phyloP scores from a whole-genome alignment of 495 filamentous ascomycete genomes.

The Aspergillus bridgeri region DNA sequence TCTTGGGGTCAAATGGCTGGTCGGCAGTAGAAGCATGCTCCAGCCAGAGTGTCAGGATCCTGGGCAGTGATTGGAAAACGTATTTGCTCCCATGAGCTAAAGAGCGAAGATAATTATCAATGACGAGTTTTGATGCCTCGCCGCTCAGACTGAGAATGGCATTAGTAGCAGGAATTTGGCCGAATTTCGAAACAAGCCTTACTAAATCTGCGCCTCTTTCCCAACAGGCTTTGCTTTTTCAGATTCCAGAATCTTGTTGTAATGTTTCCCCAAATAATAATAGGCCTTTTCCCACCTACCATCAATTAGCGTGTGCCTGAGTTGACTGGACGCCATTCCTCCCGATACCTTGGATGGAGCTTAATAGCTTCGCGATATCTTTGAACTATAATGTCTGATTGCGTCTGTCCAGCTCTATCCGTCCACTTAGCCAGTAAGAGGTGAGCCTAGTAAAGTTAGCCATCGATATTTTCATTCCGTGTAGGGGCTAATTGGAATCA shows the following conservation, averaged over 20 bases:
- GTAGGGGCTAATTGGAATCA: neutral
- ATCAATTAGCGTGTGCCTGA: slow-evolving; percentile 12
- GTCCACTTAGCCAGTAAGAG: slow-evolving; percentile 95
- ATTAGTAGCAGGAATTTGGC: slow-evolving; percentile 2
- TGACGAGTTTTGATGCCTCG: slow-evolving; percentile 81
- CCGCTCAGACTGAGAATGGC: slow-evolving; percentile 51
- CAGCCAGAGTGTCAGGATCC: slow-evolving; percentile 88
- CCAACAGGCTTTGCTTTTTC: slow-evolving; percentile 72
- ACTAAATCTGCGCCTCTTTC: slow-evolving; percentile 57
- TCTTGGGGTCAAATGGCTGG: slow-evolving; percentile 62
- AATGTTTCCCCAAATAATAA: slow-evolving; percentile 95
- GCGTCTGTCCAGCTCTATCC: slow-evolving; percentile 85
- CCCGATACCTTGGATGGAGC: slow-evolving; percentile 41
- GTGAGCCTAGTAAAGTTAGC: slow-evolving; percentile 52
- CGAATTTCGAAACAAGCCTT: slow-evolving; percentile 10
- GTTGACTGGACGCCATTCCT: too few species aligned
- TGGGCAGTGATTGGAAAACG: slow-evolving; percentile 86
- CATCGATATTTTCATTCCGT: too few species aligned
- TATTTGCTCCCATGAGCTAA: slow-evolving; percentile 88
- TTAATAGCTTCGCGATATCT: slow-evolving; percentile 72
- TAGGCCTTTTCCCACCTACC: slow-evolving; percentile 89
- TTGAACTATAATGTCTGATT: slow-evolving; percentile 68
- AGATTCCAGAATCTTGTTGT: slow-evolving; percentile 91
- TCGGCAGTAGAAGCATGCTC: slow-evolving; percentile 77
- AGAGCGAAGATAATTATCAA: slow-evolving; percentile 89